phyloP scores from a whole-genome alignment of 1,139 yeast species.

The Debaryomyces subglobosus region DNA sequence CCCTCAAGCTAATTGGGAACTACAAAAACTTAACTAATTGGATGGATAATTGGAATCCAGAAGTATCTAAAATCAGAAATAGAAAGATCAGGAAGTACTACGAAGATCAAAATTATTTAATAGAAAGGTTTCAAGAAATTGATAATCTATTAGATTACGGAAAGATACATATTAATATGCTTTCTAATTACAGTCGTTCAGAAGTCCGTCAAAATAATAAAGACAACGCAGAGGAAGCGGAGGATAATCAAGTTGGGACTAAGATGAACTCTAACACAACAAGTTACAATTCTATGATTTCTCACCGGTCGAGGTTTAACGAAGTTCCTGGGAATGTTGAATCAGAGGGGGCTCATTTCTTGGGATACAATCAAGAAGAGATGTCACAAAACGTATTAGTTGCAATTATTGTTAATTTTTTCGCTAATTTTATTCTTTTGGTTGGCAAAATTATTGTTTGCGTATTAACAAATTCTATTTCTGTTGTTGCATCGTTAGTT shows the following conservation, averaged over 20 bases:
- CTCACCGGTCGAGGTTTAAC: slow-evolving; percentile 33
- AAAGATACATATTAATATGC: slow-evolving; percentile 61
- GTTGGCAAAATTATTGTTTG: slow-evolving; percentile 67
- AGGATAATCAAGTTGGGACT: not conserved
- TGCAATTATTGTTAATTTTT: slow-evolving; percentile 70
- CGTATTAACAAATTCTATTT: slow-evolving; percentile 65
- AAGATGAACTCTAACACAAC: slow-evolving; percentile 7
- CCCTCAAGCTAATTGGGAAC: slow-evolving; percentile 59
- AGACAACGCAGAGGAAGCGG: slow-evolving; percentile 21
- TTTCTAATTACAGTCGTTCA: slow-evolving; percentile 55
- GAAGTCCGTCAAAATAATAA: slow-evolving; percentile 25
- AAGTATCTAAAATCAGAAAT: slow-evolving; percentile 26
- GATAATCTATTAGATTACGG: slow-evolving; percentile 75
- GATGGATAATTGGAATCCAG: slow-evolving; percentile 33
- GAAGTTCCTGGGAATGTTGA: slow-evolving; percentile 65
- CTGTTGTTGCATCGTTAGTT: slow-evolving; percentile 76
- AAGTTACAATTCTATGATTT: slow-evolving; percentile 11
- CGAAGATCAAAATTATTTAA: slow-evolving; percentile 57
- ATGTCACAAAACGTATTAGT: slow-evolving; percentile 48
- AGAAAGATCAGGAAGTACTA: slow-evolving; percentile 39
- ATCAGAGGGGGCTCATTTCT: slow-evolving; percentile 53
- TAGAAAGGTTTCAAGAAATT: slow-evolving; percentile 50
- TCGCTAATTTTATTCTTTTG: slow-evolving; percentile 60
- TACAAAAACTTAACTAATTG: slow-evolving; percentile 53
- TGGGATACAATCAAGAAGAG: slow-evolving; percentile 51